Base-by-base conservation (phyloP, 1,139 yeast species). In the Diutina pseudorugosa region DNA sequence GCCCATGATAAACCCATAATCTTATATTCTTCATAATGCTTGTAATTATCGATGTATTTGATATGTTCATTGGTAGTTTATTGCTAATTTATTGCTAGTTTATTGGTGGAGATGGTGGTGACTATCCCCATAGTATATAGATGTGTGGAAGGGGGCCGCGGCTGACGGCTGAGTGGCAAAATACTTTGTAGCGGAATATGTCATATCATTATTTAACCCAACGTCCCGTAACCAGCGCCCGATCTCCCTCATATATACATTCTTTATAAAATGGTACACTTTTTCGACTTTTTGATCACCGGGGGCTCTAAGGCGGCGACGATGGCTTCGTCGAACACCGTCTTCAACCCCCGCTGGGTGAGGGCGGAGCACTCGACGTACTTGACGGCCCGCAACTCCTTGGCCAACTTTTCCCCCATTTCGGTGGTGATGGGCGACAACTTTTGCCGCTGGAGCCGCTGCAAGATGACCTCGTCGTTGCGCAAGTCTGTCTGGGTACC, bases 331-430 rank as follows among this genome's bases (percentile, higher is more conserved):
- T 91, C 98, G 69, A 91, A 91, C 40, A 91, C 96, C 58, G 94
- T 90, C 72, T 91, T 91, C 67, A 91, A 79, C 14, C 98, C 98
- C 67, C 91, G 83, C 72, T 91, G 98, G 53, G 97, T 91, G 64
- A 93, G 78, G n/a, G 98, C 98, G 16, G 97, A 89, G 71, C 98
- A 91, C 71, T 91, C 98, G 51, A 90, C 96, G 68, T 93, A 93
- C 69, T 91, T 91, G 53, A 93, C 96, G 14, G 97, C 98, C 58
- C 94, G 84, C 59, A 91, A 79, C 61, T 91, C 97, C 68, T 86
- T 85, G 49, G 98, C 97, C 60, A 93, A 77, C 66, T 85, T 84
- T 62, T 89, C 96, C 59, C 98, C 98, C 71, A 82, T 85, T 59
- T 88, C 96, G 54, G 83, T 77, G 54, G 89, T 74, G 62, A 93